Percentiles rank a stretch among this genome's conserved stretches.
Evolutionary conservation across 2,329 filamentous ascomycete genomes (phyloP).

Genomic region (Pseudogymnoascus verrucosus): DNA sequence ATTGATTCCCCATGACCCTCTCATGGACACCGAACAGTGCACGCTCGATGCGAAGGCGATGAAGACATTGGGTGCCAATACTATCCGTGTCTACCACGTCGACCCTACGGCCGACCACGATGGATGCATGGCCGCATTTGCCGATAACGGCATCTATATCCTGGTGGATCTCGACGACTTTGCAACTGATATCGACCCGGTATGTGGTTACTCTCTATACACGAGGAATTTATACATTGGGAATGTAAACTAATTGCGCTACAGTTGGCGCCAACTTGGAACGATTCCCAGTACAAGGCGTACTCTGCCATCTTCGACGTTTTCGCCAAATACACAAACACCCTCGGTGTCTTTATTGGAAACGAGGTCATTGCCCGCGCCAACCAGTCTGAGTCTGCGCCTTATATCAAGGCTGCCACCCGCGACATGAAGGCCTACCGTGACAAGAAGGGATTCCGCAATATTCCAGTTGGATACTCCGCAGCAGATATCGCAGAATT

Average conservation of each 20-base stretch:
- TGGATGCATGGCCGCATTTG: slow-evolving; percentile 74
- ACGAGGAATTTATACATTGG: not conserved
- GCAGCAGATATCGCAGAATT: slow-evolving; percentile 72
- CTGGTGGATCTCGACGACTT: slow-evolving; percentile 79
- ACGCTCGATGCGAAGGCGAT: slow-evolving; percentile 67
- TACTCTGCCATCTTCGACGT: slow-evolving; percentile 69
- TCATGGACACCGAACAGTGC: slow-evolving; percentile 70
- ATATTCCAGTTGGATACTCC: slow-evolving; percentile 80
- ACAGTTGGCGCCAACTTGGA: slow-evolving; percentile 60
- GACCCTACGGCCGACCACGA: slow-evolving; percentile 63
- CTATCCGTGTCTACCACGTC: slow-evolving; percentile 84
- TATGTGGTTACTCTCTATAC: slow-evolving; percentile 27
- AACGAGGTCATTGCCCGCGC: slow-evolving; percentile 72
- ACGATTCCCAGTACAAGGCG: slow-evolving; percentile 56
- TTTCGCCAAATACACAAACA: slow-evolving; percentile 70
- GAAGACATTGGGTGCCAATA: slow-evolving; percentile 72
- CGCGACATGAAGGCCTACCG: slow-evolving; percentile 79
- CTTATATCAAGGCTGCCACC: slow-evolving; percentile 74
- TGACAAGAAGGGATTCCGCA: slow-evolving; percentile 64
- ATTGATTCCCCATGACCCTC: slow-evolving; percentile 58
- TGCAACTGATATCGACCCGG: slow-evolving; percentile 57
- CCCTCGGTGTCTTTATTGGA: slow-evolving; percentile 77
- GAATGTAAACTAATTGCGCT: slow-evolving; percentile 16
- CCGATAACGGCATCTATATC: slow-evolving; percentile 72
- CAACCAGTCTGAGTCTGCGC: slow-evolving; percentile 56